Evolutionary conservation across 768 basidiomycete genomes (phyloP).

Genomic region (Russula sp.): DNA sequence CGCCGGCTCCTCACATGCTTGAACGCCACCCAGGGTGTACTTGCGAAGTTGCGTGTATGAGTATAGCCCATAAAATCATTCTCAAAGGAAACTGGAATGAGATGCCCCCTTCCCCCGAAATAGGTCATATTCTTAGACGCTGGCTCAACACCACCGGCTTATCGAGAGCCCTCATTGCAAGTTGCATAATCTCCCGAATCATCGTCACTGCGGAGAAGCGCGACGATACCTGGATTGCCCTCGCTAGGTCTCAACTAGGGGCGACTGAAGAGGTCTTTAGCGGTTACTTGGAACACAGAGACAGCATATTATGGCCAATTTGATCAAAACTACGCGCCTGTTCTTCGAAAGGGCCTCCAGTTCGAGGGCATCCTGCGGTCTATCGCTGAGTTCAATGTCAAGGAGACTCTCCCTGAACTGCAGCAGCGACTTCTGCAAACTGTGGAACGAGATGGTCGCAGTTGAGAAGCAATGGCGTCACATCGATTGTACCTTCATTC

Average conservation of each 20-base stretch:
- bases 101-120: background rate
- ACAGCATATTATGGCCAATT: background rate
- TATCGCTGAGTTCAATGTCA: background rate
- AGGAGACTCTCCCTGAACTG: background rate
- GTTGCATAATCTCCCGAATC: background rate
- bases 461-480: background rate
- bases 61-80: background rate
- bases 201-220: no score
- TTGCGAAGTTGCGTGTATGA: background rate
- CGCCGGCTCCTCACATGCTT: background rate
- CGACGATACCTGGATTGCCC: background rate
- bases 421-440: background rate
- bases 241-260: background rate
- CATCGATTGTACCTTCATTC: background rate
- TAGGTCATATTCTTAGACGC: background rate
- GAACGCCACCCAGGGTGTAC: background rate
- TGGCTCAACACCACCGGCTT: background rate
- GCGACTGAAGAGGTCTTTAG: background rate
- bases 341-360: background rate
- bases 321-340: slow-evolving; percentile 1
- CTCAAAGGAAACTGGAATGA: background rate
- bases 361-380: background rate
- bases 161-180: background rate
- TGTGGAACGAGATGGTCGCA: background rate
- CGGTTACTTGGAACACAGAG: background rate